Percentiles rank a stretch among this genome's conserved stretches.
These are phyloP conservation scores for Geotrichum europaeum DNA, from an alignment of 1,139 yeast genomes.

Conservation along the genomic window DNA sequence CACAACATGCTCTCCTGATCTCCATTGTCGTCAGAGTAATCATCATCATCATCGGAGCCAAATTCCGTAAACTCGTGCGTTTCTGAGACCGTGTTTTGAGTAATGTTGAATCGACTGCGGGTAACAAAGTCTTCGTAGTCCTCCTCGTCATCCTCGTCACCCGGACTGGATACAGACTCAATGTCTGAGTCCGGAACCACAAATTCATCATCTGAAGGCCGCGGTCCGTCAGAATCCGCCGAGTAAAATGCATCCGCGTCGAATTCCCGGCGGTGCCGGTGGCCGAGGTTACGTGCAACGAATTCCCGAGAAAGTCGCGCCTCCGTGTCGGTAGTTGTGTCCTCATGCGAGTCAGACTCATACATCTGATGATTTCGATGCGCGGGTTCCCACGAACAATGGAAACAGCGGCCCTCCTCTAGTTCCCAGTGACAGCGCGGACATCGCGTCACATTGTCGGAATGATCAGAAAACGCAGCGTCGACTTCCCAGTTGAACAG, in stretches of 20 bases:
- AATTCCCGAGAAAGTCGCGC: background rate
- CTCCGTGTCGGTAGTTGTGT: constrained; percentile 6
- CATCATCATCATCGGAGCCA: constrained; percentile 7
- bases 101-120: background rate
- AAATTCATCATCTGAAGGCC: background rate
- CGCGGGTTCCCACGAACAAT: constrained; percentile 21
- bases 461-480: constrained; percentile 21
- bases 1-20: background rate
- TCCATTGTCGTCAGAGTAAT: background rate
- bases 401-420: constrained; percentile 22
- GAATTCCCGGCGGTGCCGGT: background rate
- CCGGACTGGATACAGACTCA: background rate
- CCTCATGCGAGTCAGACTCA: background rate
- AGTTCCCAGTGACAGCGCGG: constrained; percentile 29
- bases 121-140: background rate
- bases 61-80: background rate
- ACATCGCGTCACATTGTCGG: constrained; percentile 28
- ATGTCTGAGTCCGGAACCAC: background rate
- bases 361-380: background rate
- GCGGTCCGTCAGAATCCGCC: background rate
- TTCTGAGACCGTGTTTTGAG: background rate
- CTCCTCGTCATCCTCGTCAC: background rate
- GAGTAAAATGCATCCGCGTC: background rate
- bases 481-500: constrained; percentile 19
- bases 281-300: background rate